A percentile compares a stretch with the other conserved stretches of the same genome.
phyloP scores from a whole-genome alignment of 768 basidiomycete genomes.

The Trametes sanguinea region DNA sequence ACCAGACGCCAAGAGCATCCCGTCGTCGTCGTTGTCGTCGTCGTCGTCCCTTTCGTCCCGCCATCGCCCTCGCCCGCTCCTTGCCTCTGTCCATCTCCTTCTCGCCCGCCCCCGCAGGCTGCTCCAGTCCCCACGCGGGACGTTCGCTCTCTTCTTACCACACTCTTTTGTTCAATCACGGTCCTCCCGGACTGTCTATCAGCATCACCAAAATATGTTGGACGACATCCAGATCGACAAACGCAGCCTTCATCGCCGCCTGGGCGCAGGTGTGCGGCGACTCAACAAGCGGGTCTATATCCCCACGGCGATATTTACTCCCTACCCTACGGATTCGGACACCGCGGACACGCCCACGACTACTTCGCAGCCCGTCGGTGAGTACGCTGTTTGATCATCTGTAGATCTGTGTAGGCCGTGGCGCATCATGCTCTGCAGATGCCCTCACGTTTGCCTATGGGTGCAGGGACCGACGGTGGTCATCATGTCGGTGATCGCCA shows the following conservation, averaged over 20 bases:
- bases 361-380: neutral
- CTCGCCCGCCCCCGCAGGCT: slow-evolving; percentile 17
- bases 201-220: slow-evolving; percentile 13
- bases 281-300: slow-evolving; percentile 20
- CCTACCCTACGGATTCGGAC: neutral
- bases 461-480: too few relatives aligned
- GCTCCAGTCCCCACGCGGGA: slow-evolving; percentile 14
- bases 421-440: neutral
- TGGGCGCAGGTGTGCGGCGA: slow-evolving; percentile 11
- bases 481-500: too few relatives aligned
- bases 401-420: neutral
- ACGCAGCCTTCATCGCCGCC: slow-evolving; percentile 22
- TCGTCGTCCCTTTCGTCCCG: too few relatives aligned
- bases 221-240: slow-evolving; percentile 15
- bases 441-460: too few relatives aligned
- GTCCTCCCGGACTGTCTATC: neutral
- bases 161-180: slow-evolving; percentile 14
- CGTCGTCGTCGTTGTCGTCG: neutral
- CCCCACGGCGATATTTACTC: slow-evolving; percentile 15
- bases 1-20: neutral
- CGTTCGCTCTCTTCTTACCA: slow-evolving; percentile 22
- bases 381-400: neutral
- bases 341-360: neutral
- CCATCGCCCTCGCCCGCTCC: slow-evolving; percentile 6
- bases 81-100: slow-evolving; percentile 8